Base-by-base conservation (phyloP, 208 protist genomes). In the Acanthamoeba triangularis region DNA sequence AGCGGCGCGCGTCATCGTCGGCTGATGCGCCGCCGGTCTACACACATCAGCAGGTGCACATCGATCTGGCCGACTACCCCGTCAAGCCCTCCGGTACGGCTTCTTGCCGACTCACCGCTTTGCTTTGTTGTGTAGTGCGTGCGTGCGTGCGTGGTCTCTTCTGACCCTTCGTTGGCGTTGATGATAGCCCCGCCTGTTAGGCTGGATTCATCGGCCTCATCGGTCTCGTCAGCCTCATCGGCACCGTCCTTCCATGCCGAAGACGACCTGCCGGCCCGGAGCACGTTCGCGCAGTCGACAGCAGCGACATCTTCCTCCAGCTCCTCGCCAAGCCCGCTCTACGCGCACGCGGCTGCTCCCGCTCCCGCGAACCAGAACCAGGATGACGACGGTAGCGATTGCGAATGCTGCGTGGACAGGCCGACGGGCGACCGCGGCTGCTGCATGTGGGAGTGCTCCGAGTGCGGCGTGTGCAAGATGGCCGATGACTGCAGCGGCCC, bases 381-480 rank as follows among this genome's bases (percentile, higher is more conserved):
- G 23, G 49, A 23, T n/a, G 52, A 25, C 49, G 52, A 82, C 3
- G 44, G 74, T 10, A 44, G 41, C 30, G 74, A 41, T 41, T 88
- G 80, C 52, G 33, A 35, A 13, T 88, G 80, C 80, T 63, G 14
- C 30, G 6, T 54, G 7, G 49, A 56, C 13, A 6, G 52, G 80
- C 80, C 80, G 7, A 35, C 80, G 47, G 80, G 80, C 10, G 11
- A 63, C 0, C 49, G 52, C 2, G 35, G 80, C 20, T 88, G 80
- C 80, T 88, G 80, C 80, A 18, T 63, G 11, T 88, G 80, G 80
- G 49, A 88, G 30, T 88, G 80, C 80, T 4, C 25, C 80, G 49
- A 63, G 0, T 88, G 80, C 80, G 80, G 80, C 80, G 80, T 88
- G 80, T 88, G 80, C 80, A 88, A 88, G 80, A 88, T 88, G 80